Percentiles rank a stretch among this genome's conserved stretches.
These are phyloP conservation scores for Ustilago cynodontis DNA, from an alignment of 1,284 basidiomycete genomes.

Conservation along the genomic window DNA sequence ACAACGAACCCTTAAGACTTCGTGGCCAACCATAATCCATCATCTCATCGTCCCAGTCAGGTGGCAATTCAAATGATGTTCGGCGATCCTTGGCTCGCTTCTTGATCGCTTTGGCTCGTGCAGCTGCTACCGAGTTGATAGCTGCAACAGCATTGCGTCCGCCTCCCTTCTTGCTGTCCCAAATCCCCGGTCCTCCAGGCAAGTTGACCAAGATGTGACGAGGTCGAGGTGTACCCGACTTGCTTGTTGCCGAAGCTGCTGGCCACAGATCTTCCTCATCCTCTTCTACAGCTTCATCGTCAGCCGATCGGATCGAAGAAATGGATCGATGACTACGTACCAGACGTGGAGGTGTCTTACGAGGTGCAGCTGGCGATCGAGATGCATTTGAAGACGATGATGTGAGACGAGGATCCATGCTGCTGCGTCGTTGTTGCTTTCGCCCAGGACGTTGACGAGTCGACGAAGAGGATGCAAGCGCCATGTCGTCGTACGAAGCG, in stretches of 20 bases:
- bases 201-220: slow-evolving; percentile 53
- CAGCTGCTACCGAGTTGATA: slow-evolving; percentile 49
- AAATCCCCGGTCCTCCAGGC: slow-evolving; percentile 52
- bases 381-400: slow-evolving; percentile 11
- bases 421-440: slow-evolving; percentile 16
- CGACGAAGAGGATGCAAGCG: slow-evolving; percentile 13
- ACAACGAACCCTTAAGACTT: slow-evolving; percentile 52
- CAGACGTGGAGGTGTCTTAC: slow-evolving; percentile 40
- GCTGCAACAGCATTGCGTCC: slow-evolving; percentile 49
- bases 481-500: slow-evolving; percentile 47
- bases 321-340: slow-evolving; percentile 23
- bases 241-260: slow-evolving; percentile 43
- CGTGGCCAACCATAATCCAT: slow-evolving; percentile 54
- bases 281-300: slow-evolving; percentile 23
- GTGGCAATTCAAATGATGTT: slow-evolving; percentile 38
- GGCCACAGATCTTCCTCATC: slow-evolving; percentile 44
- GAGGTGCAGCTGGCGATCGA: slow-evolving; percentile 25
- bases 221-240: slow-evolving; percentile 46
- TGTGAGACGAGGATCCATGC: slow-evolving; percentile 23
- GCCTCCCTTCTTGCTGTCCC: slow-evolving; percentile 53
- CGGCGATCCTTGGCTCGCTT: slow-evolving; percentile 36
- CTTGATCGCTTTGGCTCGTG: slow-evolving; percentile 50
- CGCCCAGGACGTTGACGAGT: slow-evolving; percentile 12
- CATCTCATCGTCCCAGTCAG: slow-evolving; percentile 43
- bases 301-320: slow-evolving; percentile 15